These are phyloP conservation scores for Elasticomyces elasticus DNA, from an alignment of 495 filamentous ascomycete species.

Conservation along the genomic window DNA sequence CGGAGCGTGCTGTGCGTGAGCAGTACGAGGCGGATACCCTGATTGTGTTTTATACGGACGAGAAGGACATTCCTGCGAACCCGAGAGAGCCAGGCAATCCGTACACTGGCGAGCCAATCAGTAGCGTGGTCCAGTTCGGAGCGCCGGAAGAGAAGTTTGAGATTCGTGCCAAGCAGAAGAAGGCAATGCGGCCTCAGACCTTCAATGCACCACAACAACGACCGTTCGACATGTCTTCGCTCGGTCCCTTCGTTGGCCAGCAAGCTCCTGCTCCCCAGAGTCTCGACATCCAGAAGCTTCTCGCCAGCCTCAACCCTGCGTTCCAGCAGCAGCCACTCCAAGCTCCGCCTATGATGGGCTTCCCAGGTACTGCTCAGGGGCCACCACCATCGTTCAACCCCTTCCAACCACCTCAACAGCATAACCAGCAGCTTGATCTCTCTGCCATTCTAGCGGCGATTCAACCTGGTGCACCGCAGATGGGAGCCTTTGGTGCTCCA, in stretches of 20 bases:
- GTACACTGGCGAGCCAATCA: constrained; percentile 26
- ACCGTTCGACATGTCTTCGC: constrained; percentile 10
- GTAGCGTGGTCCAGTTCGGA: constrained; percentile 26
- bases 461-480: constrained; percentile 3
- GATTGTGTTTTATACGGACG: constrained; percentile 69
- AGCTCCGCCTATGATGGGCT: constrained; percentile 27
- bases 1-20: constrained; percentile 57
- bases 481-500: constrained; percentile 5
- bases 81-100: constrained; percentile 59
- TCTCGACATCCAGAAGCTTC: constrained; percentile 37
- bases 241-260: constrained; percentile 1
- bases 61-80: constrained; percentile 63
- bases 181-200: not conserved
- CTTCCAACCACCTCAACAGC: not conserved
- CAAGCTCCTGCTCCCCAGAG: constrained; percentile 14
- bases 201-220: constrained; percentile 3
- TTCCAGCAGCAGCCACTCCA: constrained; percentile 25
- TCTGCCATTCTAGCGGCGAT: constrained; percentile 13
- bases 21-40: constrained; percentile 67
- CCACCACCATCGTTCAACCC: not conserved
- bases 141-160: constrained; percentile 11
- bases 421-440: constrained; percentile 8
- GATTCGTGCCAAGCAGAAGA: constrained; percentile 14
- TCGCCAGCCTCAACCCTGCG: constrained; percentile 37
- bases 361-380: not conserved